Evolutionary conservation across 305 asterid species (phyloP).

Genomic region (Solanum hybrid): DNA sequence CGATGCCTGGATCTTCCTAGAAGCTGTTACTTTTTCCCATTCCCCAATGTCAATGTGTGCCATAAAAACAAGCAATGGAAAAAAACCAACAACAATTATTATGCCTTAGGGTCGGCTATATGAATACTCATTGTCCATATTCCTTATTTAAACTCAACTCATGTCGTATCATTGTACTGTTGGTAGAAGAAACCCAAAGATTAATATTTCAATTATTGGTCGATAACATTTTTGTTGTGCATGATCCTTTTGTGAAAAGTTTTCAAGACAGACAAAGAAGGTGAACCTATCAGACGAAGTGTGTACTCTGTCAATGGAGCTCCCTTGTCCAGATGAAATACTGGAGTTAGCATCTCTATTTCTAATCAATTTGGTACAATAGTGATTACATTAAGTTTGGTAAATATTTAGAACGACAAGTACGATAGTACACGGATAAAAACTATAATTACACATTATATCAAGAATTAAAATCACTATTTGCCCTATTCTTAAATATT

Average conservation of each 20-base stretch:
- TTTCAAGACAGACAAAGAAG: not conserved
- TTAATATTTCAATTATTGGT: not conserved
- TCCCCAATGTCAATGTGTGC: not conserved
- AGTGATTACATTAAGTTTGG: not conserved
- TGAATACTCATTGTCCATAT: not conserved
- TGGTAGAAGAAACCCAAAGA: not conserved
- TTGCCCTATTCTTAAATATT: not conserved
- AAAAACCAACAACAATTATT: not conserved
- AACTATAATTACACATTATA: not conserved
- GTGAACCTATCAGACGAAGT: constrained; percentile 33
- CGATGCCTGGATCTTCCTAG: constrained; percentile 16
- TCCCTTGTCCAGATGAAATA: constrained; percentile 36
- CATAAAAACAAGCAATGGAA: not conserved
- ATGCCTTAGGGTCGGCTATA: not conserved
- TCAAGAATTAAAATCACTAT: not conserved
- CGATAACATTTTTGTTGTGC: not conserved
- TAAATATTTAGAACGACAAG: not conserved
- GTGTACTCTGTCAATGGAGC: constrained; percentile 82
- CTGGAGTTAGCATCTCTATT: not conserved
- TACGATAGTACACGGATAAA: not conserved
- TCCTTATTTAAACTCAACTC: not conserved
- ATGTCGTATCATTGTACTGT: not conserved
- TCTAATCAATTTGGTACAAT: not conserved
- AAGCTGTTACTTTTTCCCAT: not conserved
- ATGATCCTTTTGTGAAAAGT: not conserved